Evolutionary conservation across 169 alveolate genomes (phyloP).

Genomic region (Cryptosporidium bovis): DNA sequence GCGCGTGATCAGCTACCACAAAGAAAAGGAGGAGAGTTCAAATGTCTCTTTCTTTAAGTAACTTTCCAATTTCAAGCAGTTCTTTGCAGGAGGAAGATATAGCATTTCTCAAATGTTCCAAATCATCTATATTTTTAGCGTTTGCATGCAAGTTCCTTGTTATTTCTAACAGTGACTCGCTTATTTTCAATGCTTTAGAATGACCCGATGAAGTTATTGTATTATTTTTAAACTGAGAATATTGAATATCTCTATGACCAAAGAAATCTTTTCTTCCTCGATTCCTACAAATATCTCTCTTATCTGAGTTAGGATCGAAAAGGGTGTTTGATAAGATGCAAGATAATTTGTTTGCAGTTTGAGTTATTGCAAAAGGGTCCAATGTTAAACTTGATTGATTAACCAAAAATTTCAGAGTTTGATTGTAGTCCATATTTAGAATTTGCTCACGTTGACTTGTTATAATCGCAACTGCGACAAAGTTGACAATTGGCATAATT

Average conservation of each 20-base stretch:
- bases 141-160: slow-evolving; percentile 33
- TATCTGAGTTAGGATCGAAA: background rate
- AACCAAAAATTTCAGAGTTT: slow-evolving; percentile 35
- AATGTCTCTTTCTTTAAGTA: slow-evolving; percentile 47
- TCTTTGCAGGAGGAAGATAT: slow-evolving; percentile 44
- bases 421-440: slow-evolving; percentile 29
- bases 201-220: background rate
- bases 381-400: slow-evolving; percentile 40
- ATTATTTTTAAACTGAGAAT: slow-evolving; percentile 15
- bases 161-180: slow-evolving; percentile 40
- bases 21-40: background rate
- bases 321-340: background rate
- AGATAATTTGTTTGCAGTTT: slow-evolving; percentile 25
- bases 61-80: slow-evolving; percentile 28
- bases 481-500: slow-evolving; percentile 48
- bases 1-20: background rate
- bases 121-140: slow-evolving; percentile 22
- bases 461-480: slow-evolving; percentile 41
- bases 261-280: slow-evolving; percentile 17
- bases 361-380: slow-evolving; percentile 13
- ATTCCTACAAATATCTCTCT: background rate
- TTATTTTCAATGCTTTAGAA: slow-evolving; percentile 13
- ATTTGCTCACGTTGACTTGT: background rate
- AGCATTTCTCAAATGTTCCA: slow-evolving; percentile 4
- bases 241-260: slow-evolving; percentile 52